Percentiles rank a stretch among this genome's conserved stretches.
Evolutionary conservation across 2,329 filamentous ascomycete genomes (phyloP).

Genomic region (Cladophialophora psammophila): DNA sequence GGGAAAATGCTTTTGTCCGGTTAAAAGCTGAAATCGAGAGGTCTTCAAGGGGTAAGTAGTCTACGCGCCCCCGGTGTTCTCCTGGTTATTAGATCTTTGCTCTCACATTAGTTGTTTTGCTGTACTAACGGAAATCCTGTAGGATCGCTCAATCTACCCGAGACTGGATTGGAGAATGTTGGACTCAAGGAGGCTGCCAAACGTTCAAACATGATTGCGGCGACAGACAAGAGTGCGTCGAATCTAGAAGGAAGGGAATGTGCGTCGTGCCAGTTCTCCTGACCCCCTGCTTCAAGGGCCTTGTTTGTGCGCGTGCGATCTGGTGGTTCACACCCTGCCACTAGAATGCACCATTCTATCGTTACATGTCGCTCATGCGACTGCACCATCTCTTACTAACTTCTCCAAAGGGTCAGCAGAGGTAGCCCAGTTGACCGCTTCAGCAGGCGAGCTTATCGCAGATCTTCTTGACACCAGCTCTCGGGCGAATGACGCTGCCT

Average conservation of each 20-base stretch:
- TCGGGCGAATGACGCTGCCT: neutral
- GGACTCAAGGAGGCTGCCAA: neutral
- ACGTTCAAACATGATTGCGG: neutral
- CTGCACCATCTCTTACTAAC: neutral
- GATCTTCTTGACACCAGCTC: neutral
- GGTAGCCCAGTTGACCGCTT: slow-evolving; percentile 3
- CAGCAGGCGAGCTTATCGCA: neutral
- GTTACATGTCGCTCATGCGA: neutral
- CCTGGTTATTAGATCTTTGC: neutral
- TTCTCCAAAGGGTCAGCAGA: neutral
- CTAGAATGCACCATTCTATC: neutral
- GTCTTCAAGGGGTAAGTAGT: neutral
- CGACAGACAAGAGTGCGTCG: neutral
- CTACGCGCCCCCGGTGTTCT: neutral
- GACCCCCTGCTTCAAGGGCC: neutral
- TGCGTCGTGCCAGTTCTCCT: neutral
- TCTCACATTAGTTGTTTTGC: neutral
- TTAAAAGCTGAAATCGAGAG: slow-evolving; percentile 2
- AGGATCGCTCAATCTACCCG: neutral
- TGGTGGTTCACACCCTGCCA: neutral
- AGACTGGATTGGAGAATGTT: neutral
- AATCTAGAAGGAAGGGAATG: neutral
- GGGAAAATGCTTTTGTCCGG: slow-evolving; percentile 4
- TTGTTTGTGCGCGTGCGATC: neutral
- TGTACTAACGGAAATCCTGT: slow-evolving; percentile 1